Evolutionary conservation across 2,329 filamentous ascomycete species (phyloP).

Genomic region (Fusarium begoniae): DNA sequence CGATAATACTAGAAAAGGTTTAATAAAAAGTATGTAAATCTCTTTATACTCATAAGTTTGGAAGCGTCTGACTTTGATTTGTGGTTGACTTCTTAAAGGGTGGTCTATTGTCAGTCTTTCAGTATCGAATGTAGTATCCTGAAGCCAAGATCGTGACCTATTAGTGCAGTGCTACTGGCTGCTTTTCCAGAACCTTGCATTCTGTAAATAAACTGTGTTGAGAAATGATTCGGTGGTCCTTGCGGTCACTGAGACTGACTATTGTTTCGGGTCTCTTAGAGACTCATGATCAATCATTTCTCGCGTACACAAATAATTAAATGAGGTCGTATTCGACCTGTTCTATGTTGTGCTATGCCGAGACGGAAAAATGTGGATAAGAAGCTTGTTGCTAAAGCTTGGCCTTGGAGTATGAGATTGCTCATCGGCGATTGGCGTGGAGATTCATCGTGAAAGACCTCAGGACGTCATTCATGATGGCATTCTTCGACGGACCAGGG

Average conservation of each 20-base stretch:
- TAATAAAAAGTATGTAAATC: neutral
- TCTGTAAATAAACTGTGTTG: neutral
- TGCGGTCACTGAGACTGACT: neutral
- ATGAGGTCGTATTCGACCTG: neutral
- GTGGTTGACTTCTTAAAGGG: neutral
- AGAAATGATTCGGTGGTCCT: neutral
- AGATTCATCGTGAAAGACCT: neutral
- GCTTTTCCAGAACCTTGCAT: neutral
- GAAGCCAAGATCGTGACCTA: neutral
- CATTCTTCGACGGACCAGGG: neutral
- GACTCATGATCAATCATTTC: neutral
- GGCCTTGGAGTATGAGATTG: constrained; percentile 22
- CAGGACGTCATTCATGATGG: constrained; percentile 4
- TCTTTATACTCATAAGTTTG: no score
- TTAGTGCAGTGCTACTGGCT: neutral
- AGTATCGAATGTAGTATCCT: neutral
- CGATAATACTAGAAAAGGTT: neutral
- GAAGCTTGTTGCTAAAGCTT: constrained; percentile 36
- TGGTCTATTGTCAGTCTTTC: neutral
- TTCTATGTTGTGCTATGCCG: neutral
- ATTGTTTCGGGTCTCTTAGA: neutral
- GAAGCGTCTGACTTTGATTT: neutral
- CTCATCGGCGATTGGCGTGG: constrained; percentile 30
- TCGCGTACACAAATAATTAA: neutral
- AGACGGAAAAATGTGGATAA: constrained; percentile 31